phyloP scores from a whole-genome alignment of 2,329 filamentous ascomycete species.

The Scedosporium apiospermum region DNA sequence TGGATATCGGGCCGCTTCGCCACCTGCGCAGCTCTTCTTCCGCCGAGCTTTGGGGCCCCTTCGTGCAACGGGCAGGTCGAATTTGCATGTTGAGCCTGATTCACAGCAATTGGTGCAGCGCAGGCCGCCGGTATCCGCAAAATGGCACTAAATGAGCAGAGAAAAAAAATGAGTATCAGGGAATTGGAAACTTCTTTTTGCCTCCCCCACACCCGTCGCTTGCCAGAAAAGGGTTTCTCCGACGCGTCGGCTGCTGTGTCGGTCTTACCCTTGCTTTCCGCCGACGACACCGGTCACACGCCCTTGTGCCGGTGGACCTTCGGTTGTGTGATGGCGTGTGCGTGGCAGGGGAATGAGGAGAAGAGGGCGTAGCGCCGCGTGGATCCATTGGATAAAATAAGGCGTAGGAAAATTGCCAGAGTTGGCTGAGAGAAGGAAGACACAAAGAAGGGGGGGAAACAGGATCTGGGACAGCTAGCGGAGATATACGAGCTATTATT shows the following conservation, averaged over 20 bases:
- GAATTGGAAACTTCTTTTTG: no score
- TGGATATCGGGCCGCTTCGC: neutral
- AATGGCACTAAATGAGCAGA: constrained; percentile 17
- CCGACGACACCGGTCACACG: constrained; percentile 22
- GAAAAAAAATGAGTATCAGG: no score
- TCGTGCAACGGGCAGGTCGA: constrained; percentile 26
- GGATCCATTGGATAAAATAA: neutral
- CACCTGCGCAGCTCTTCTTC: neutral
- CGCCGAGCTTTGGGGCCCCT: constrained; percentile 26
- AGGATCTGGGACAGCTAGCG: neutral
- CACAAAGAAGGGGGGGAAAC: neutral
- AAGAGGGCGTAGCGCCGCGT: neutral
- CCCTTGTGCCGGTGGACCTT: neutral
- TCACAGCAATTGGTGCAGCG: constrained; percentile 23
- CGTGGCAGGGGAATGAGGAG: neutral
- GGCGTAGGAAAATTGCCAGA: neutral
- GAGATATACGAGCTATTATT: neutral
- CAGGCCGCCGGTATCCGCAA: constrained; percentile 10
- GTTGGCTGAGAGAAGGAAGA: neutral
- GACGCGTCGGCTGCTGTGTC: constrained; percentile 7
- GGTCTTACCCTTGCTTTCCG: constrained; percentile 24
- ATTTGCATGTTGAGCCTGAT: constrained; percentile 23
- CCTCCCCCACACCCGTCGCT: neutral
- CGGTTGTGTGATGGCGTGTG: neutral
- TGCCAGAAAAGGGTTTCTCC: constrained; percentile 7